Conservation (phyloP, 2,329 filamentous ascomycete genomes). For the Helminthosporium solani region DNA sequence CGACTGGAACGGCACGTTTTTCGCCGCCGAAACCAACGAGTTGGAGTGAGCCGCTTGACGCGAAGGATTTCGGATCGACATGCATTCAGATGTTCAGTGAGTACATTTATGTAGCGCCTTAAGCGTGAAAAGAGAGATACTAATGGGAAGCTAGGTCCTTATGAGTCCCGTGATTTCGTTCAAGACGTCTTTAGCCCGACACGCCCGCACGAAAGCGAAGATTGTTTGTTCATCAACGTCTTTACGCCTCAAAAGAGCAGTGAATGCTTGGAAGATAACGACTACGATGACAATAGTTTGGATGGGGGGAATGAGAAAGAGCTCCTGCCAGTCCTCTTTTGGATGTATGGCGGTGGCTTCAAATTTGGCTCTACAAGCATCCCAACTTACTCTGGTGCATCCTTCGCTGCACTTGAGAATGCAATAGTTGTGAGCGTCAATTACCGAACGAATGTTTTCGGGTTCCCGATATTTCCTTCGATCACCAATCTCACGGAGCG, state of each 20-base stretch:
- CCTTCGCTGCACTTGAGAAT: slow-evolving; percentile 25
- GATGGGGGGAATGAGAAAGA: not conserved
- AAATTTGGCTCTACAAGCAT: slow-evolving; percentile 20
- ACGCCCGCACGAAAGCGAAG: slow-evolving; percentile 29
- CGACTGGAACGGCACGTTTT: slow-evolving; percentile 4
- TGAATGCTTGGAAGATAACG: too few relatives aligned
- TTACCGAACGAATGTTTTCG: slow-evolving; percentile 29
- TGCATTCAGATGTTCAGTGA: slow-evolving; percentile 9
- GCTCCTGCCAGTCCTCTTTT: slow-evolving; percentile 14
- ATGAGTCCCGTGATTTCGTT: slow-evolving; percentile 8
- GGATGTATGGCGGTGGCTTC: slow-evolving; percentile 18
- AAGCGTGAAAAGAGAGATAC: not conserved
- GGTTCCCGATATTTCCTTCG: slow-evolving; percentile 18
- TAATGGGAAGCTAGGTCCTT: slow-evolving; percentile 1
- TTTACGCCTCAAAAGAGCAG: slow-evolving; percentile 20
- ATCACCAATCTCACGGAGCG: slow-evolving; percentile 17
- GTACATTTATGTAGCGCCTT: not conserved
- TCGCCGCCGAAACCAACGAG: slow-evolving; percentile 7
- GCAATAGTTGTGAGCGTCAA: slow-evolving; percentile 27
- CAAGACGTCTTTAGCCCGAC: slow-evolving; percentile 13
- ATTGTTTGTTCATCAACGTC: slow-evolving; percentile 45
- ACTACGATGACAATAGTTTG: not conserved
- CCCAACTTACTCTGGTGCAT: slow-evolving; percentile 21
- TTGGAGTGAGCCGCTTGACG: slow-evolving; percentile 3
- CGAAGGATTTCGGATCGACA: slow-evolving; percentile 5